A percentile compares a stretch with the other conserved stretches of the same genome.
Conservation (phyloP, 2,329 filamentous ascomycete genomes). For the Sarocladiaceae sp. region DNA sequence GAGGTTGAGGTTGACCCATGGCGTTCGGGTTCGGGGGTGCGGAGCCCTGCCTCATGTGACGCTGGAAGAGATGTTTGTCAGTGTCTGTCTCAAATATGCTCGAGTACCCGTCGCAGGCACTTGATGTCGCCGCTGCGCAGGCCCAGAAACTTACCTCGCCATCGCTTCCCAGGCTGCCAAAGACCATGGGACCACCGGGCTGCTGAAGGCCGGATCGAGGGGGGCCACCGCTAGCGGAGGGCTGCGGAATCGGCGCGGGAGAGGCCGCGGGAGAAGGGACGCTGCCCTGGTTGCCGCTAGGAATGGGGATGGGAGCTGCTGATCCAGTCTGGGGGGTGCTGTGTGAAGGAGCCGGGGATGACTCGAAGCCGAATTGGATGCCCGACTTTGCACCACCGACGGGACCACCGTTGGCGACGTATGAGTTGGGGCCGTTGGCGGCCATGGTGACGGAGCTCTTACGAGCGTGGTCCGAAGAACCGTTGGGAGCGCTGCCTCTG, state of each 20-base stretch:
- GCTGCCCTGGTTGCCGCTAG: conserved; percentile 57
- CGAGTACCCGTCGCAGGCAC: too few relatives aligned
- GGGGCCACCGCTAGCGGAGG: conserved; percentile 75
- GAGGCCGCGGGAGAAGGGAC: conserved; percentile 81
- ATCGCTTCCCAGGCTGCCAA: conserved; percentile 77
- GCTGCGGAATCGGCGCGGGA: conserved; percentile 88
- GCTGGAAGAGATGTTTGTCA: conserved; percentile 34
- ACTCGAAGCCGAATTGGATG: conserved; percentile 77
- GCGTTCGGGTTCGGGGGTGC: conserved; percentile 55
- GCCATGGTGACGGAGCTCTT: conserved; percentile 91
- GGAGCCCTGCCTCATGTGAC: conserved; percentile 62
- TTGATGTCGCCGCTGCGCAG: not conserved
- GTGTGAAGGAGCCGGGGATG: conserved; percentile 57
- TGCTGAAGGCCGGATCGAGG: conserved; percentile 71
- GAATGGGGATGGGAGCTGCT: conserved; percentile 56
- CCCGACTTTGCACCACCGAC: conserved; percentile 52
- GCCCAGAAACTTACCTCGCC: conserved; percentile 59
- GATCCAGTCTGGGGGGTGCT: conserved; percentile 56
- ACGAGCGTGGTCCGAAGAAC: conserved; percentile 66
- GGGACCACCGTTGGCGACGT: conserved; percentile 67
- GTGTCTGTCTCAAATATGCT: too few relatives aligned
- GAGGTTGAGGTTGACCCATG: conserved; percentile 48
- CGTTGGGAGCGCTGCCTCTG: conserved; percentile 60
- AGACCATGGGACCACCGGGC: conserved; percentile 63
- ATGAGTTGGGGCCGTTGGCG: conserved; percentile 70